Conservation (phyloP, 257 asterid genomes). For the Coffea canephora region DNA sequence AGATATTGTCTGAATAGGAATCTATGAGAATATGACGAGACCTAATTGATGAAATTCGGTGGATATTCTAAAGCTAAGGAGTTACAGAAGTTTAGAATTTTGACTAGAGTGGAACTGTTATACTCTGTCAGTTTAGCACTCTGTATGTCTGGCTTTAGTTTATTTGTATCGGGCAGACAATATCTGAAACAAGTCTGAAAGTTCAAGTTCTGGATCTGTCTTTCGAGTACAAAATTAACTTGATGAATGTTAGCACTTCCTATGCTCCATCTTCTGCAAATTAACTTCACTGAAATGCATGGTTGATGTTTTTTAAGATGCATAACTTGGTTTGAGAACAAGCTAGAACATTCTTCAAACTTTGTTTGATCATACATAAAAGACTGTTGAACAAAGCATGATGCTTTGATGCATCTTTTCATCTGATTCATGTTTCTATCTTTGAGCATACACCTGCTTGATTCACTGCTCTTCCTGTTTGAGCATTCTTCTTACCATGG, state of each 20-base stretch:
- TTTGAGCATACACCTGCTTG: not conserved
- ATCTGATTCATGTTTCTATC: not conserved
- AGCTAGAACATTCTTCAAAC: not conserved
- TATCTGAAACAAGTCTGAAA: not conserved
- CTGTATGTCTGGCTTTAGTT: not conserved
- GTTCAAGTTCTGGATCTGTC: not conserved
- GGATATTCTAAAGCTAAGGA: not conserved
- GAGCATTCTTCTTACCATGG: slow-evolving; percentile 24
- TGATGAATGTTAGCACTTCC: not conserved
- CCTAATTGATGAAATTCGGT: not conserved
- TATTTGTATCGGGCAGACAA: not conserved
- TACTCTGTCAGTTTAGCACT: not conserved
- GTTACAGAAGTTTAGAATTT: not conserved
- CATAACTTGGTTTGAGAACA: not conserved
- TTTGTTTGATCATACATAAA: not conserved
- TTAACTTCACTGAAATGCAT: not conserved
- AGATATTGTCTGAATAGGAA: not conserved
- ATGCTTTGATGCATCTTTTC: not conserved
- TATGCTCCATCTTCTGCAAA: not conserved
- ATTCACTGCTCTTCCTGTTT: not conserved
- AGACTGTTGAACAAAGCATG: not conserved
- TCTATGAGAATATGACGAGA: not conserved
- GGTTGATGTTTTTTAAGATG: not conserved
- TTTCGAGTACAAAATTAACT: not conserved
- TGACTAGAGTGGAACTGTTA: not conserved